A percentile compares a stretch with the other conserved stretches of the same genome.
Evolutionary conservation across 2,329 filamentous ascomycete genomes (phyloP).

Genomic region (Hymenoscyphus occultus): DNA sequence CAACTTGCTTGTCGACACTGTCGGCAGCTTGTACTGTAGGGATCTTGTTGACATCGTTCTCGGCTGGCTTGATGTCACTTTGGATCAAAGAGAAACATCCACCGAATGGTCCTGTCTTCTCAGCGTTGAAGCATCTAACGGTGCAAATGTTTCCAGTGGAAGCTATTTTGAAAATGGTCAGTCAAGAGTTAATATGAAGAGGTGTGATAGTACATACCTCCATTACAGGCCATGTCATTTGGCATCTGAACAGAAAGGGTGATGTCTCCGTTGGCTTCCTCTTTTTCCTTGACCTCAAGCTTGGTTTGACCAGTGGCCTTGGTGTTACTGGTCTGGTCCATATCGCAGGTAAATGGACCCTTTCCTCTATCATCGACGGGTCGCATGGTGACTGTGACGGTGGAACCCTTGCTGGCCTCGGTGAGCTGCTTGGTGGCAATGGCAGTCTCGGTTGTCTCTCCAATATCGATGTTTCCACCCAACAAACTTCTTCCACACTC

Average conservation of each 20-base stretch:
- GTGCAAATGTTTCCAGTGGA: constrained; percentile 59
- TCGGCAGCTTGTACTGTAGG: constrained; percentile 45
- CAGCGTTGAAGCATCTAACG: constrained; percentile 53
- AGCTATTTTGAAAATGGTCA: constrained; percentile 31
- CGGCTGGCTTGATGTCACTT: constrained; percentile 42
- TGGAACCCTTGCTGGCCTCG: constrained; percentile 45
- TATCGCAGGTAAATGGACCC: constrained; percentile 53
- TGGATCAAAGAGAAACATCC: constrained; percentile 59
- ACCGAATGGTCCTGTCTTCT: constrained; percentile 51
- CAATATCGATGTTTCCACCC: constrained; percentile 59
- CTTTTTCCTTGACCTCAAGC: constrained; percentile 30
- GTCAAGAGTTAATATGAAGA: not conserved
- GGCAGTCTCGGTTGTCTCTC: constrained; percentile 52
- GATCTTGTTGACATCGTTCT: constrained; percentile 46
- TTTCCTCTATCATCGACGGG: constrained; percentile 54
- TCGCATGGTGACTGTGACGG: constrained; percentile 49
- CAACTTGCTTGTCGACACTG: constrained; percentile 47
- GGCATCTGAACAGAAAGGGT: constrained; percentile 55
- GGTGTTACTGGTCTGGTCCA: constrained; percentile 48
- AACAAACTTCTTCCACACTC: constrained; percentile 61
- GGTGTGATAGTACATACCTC: constrained; percentile 41
- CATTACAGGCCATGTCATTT: constrained; percentile 46
- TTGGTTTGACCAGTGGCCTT: constrained; percentile 9
- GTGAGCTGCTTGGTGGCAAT: constrained; percentile 47
- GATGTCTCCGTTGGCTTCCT: constrained; percentile 44